Evolutionary conservation across 2,329 filamentous ascomycete genomes (phyloP), one percentile per base, ranked within the genome.

Genomic region (Aspergillus pseudotamarii): DNA sequence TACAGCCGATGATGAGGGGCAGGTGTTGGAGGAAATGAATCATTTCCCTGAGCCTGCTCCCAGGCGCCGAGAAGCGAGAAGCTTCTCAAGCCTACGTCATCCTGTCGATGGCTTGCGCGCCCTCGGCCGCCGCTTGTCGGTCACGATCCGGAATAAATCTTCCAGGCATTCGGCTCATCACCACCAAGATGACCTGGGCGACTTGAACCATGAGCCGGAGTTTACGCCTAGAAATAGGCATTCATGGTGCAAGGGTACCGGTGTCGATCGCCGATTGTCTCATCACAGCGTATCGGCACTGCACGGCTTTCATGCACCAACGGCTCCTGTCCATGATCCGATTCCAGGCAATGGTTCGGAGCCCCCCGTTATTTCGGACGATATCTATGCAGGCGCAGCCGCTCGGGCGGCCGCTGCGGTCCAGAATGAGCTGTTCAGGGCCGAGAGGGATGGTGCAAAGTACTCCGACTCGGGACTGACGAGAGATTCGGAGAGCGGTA

Each of bases 331-430:
- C 10, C 64, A 71, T 16, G 67, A 64, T 8, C 76, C 77, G 4
- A 73, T 80, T 55, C 77, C 78, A 10, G 76, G 76, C 16, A 72
- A 72, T 65, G 77, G 76, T 16, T 64, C 69, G 48, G 78, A 78
- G 50, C 76, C 77, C 26, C 79, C 80, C 6, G 69, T 80, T 43
- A 66, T 81, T 36, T 76, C 79, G 1, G 72, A 79, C 62, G 72
- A 79, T 48, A 69, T 76, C n/a, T 76, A 69, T 36, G 75, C 76
- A 10, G 81, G 81, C 23, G 78, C 81, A 5, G 80, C 81, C 11
- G 81, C 81, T 16, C 76, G 81, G 60, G 81, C 81, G 32, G 79
- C 81, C 12, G 81, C 80, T 3, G 81, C 81, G n/a, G 81, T 80
- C n/a, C 80, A 82, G 68, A 83, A 83, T 66, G 80, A 83, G 58